phyloP scores from a whole-genome alignment of 2,329 filamentous ascomycete species.

The Aquanectria penicillioides region DNA sequence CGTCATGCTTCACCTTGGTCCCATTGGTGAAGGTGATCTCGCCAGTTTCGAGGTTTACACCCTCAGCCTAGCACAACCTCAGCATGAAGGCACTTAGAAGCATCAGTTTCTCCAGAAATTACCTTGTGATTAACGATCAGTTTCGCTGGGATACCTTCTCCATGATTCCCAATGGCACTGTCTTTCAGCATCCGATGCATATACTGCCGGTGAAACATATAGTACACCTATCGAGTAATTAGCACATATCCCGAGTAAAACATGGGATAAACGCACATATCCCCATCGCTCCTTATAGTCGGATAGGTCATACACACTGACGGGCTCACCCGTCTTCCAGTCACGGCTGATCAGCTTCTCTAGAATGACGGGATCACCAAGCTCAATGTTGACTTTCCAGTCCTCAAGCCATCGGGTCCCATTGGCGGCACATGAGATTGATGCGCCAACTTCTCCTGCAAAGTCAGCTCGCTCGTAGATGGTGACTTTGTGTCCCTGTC shows the following conservation, averaged over 20 bases:
- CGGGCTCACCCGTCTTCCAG: conserved; percentile 74
- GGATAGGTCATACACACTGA: conserved; percentile 69
- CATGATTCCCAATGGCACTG: conserved; percentile 59
- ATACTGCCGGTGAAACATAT: conserved; percentile 75
- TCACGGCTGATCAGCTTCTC: conserved; percentile 74
- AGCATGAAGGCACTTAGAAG: neutral
- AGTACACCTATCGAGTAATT: conserved; percentile 62
- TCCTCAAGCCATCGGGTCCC: conserved; percentile 71
- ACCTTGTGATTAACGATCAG: conserved; percentile 67
- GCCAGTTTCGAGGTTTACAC: conserved; percentile 62
- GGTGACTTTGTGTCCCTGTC: conserved; percentile 59
- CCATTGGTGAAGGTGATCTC: conserved; percentile 65
- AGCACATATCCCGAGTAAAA: neutral
- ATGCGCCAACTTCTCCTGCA: conserved; percentile 70
- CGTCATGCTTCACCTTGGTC: conserved; percentile 59
- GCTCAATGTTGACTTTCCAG: conserved; percentile 70
- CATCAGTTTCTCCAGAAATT: conserved; percentile 14
- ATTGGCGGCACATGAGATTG: conserved; percentile 70
- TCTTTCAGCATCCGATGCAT: conserved; percentile 76
- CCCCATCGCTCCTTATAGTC: conserved; percentile 75
- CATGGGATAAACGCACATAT: conserved; percentile 60
- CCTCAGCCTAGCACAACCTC: conserved; percentile 48
- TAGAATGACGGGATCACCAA: conserved; percentile 72
- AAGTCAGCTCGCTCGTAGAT: conserved; percentile 68
- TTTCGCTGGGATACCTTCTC: conserved; percentile 62